Percentiles rank a stretch among this genome's conserved stretches.
Conservation (phyloP, 768 basidiomycete species). For the Amanita pseudoporphyria region DNA sequence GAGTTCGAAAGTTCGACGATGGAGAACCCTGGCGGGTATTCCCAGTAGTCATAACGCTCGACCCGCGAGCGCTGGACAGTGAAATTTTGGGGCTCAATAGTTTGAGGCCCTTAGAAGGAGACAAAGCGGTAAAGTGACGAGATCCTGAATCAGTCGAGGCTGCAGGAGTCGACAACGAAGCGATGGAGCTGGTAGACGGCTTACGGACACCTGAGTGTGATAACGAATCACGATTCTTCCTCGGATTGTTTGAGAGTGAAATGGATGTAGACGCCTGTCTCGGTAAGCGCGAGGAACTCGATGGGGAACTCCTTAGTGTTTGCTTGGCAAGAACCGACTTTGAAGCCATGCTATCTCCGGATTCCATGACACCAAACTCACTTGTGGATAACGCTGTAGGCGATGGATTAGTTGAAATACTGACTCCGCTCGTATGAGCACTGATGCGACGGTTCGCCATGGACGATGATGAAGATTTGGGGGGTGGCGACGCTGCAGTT, state of each 20-base stretch:
- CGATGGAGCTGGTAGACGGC: slow-evolving; percentile 73
- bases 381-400: slow-evolving; percentile 47
- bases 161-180: slow-evolving; percentile 50
- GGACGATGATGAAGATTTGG: slow-evolving; percentile 42
- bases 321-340: slow-evolving; percentile 39
- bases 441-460: slow-evolving; percentile 58
- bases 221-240: slow-evolving; percentile 73
- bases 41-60: slow-evolving; percentile 33
- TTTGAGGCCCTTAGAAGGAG: slow-evolving; percentile 79
- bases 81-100: slow-evolving; percentile 73
- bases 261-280: slow-evolving; percentile 53
- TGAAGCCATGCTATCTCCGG: slow-evolving; percentile 36
- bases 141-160: slow-evolving; percentile 31
- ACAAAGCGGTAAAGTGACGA: slow-evolving; percentile 74
- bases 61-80: slow-evolving; percentile 38
- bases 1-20: slow-evolving; percentile 62
- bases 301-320: slow-evolving; percentile 54
- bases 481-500: slow-evolving; percentile 61
- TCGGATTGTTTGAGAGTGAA: slow-evolving; percentile 32
- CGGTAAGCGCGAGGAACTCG: slow-evolving; percentile 49
- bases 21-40: slow-evolving; percentile 47
- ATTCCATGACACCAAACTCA: slow-evolving; percentile 79
- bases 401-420: slow-evolving; percentile 54
- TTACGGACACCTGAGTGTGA: slow-evolving; percentile 74
- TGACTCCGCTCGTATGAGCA: slow-evolving; percentile 21